Evolutionary conservation across 2,329 filamentous ascomycete genomes (phyloP), one percentile per base, ranked within the genome.

Genomic region (Elsinoe perseae): DNA sequence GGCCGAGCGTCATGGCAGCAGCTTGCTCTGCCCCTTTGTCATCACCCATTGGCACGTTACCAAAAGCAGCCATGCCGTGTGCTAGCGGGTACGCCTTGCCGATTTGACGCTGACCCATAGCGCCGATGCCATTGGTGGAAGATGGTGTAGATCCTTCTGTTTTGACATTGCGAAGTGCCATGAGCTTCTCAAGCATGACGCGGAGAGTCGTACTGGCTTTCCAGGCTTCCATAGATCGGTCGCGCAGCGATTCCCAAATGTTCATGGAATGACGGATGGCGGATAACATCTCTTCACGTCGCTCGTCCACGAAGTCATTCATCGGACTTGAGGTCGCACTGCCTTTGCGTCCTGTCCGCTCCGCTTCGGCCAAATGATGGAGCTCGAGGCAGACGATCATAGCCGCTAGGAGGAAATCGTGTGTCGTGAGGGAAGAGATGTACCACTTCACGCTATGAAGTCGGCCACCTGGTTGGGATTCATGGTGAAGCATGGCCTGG

Each of bases 381-480:
- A 95, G 78, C 64, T 96, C 91, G 25, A 95, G 78, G 54, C 84
- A 84, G 3, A 96, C 78, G 43, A 95, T 80, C 79, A 93, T 95
- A 3, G 87, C 88, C 2, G 89, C 88, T 10, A 95, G 78, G 5
- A 95, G 76, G 68, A 95, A 95, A 66, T 96, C 91, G 65, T 87
- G 86, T 8, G 86, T 88, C 1, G 86, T 89, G 20, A 90, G 81
- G 0, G 87, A 87, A 30, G 83, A 85, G 57, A 95, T 83, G 65
- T 87, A 89, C 81, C 86, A 92, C 63, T 84, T 84, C 65, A 90
- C 82, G 23, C 82, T 82, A 27, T 84, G 79, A 55, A 96, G 71
- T 23, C 87, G 80, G 20, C 89, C 88, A 43, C 80, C 81, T 1
- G 83, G 80, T 62, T 86, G 82, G 2, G 85, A 85, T 68, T 95